Evolutionary conservation across 2,329 filamentous ascomycete species (phyloP).

Genomic region (Ascochyta lentis): DNA sequence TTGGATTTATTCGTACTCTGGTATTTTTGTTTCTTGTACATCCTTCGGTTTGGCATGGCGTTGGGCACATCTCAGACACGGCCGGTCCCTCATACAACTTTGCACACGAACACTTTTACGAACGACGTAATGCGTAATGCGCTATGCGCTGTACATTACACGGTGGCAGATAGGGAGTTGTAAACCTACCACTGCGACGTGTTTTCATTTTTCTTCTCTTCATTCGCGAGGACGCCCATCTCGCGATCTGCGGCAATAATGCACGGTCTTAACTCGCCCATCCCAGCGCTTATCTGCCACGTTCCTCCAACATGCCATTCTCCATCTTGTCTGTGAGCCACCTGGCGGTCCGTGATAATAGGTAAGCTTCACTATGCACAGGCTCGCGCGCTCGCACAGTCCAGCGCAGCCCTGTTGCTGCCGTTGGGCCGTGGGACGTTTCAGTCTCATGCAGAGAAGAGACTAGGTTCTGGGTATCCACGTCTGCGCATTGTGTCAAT

Average conservation of each 20-base stretch:
- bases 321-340: neutral
- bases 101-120: neutral
- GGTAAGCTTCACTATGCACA: constrained; percentile 5
- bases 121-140: constrained; percentile 29
- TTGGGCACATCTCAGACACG: constrained; percentile 13
- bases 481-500: neutral
- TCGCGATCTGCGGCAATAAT: neutral
- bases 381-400: neutral
- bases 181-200: neutral
- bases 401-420: neutral
- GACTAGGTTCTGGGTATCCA: neutral
- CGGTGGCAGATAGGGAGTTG: neutral
- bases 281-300: constrained; percentile 1
- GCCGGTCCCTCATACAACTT: neutral
- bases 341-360: neutral
- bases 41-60: constrained; percentile 4
- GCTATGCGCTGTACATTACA: constrained; percentile 14
- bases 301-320: neutral
- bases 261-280: neutral
- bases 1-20: neutral
- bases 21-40: constrained; percentile 1
- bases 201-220: neutral
- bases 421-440: constrained; percentile 12
- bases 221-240: neutral
- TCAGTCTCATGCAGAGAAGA: constrained; percentile 7